These are phyloP conservation scores for Parathielavia hyrcaniae DNA, from an alignment of 495 filamentous ascomycete genomes.

Conservation along the genomic window DNA sequence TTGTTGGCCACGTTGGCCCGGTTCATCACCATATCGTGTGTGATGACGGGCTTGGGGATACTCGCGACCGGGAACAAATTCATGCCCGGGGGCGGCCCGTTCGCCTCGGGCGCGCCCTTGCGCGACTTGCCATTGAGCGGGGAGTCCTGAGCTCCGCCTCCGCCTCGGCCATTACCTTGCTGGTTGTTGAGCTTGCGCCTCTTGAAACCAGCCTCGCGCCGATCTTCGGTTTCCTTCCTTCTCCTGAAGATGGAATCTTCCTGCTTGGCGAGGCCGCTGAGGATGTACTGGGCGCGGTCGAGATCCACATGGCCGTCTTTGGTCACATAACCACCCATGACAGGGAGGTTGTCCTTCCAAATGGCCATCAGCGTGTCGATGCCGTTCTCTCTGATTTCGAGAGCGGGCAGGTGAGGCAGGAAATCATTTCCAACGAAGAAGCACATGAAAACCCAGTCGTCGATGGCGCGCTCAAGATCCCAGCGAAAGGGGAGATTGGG, in stretches of 20 bases:
- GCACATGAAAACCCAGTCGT: constrained; percentile 99
- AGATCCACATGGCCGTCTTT: constrained; percentile 90
- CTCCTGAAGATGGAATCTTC: constrained; percentile 91
- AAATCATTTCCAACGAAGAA: constrained; percentile 99
- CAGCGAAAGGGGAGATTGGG: constrained; percentile 68
- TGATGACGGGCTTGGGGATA: constrained; percentile 58
- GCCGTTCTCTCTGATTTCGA: constrained; percentile 94
- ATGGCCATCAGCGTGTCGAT: constrained; percentile 94
- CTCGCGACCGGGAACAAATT: constrained; percentile 40
- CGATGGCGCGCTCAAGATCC: constrained; percentile 90
- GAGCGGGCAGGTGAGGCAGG: constrained; percentile 87
- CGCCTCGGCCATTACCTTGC: constrained; percentile 35
- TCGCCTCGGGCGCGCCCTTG: constrained; percentile 20
- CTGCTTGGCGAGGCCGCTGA: constrained; percentile 84
- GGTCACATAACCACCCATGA: constrained; percentile 92
- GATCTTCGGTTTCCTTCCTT: constrained; percentile 74
- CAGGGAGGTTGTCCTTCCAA: constrained; percentile 86
- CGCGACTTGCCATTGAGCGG: constrained; percentile 17
- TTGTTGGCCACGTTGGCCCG: constrained; percentile 85
- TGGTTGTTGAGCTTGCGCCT: constrained; percentile 62
- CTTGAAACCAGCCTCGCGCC: constrained; percentile 69
- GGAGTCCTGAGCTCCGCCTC: constrained; percentile 35
- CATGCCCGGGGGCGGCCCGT: constrained; percentile 23
- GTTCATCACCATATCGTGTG: constrained; percentile 86
- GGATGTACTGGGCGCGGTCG: constrained; percentile 76